Base-by-base conservation (phyloP, 2,329 filamentous ascomycete genomes). In the Talaromyces sp. region DNA sequence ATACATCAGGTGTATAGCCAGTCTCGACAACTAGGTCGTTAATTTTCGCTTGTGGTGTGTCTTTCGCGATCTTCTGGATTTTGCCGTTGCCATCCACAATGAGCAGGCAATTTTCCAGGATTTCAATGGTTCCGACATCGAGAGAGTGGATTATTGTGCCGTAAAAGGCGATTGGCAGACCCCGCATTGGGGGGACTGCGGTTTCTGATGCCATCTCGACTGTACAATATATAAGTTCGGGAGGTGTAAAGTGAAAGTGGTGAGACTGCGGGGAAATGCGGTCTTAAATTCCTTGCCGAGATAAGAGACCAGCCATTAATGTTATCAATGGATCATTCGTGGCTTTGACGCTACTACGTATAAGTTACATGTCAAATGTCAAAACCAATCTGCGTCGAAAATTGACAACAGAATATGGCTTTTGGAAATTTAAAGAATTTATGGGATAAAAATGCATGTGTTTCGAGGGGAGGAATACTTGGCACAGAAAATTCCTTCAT, bases 131-230 rank as follows among this genome's bases (percentile, higher is more conserved):
- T 1, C 61, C 38, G 14, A 66, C 57, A 26, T 61, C 59, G 19
- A 63, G 62, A 8, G 69, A 70, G 63, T 76, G 73, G 49, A 75
- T 69, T 3, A 73, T 57, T 1, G 73, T 73, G 57, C 74, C 74
- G 55, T 75, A 66, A 55, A 76, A 73, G 53, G 68, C 71, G 1
- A 74, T 65, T 13, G 68, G 69, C 0, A 69, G 64, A 1, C 68
- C 67, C 8, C 55, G 58, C 46, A 59, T 19, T 10, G 31, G 56
- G 24, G 60, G 60, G 7, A 56, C 52, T 43, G 60, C 38, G 6
- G 29, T 24, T 27, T 57, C 55, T 35, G 55, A 52, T 29, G 49
- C 26, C 49, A 52, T 52, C 49, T 29, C 11, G 35, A 38, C 6
- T 4, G 14, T 46, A 24, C n/a, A 4, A 19, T 43, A 17, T 4